Evolutionary conservation across 2,329 filamentous ascomycete genomes (phyloP).

Genomic region (Scorias spongiosa): DNA sequence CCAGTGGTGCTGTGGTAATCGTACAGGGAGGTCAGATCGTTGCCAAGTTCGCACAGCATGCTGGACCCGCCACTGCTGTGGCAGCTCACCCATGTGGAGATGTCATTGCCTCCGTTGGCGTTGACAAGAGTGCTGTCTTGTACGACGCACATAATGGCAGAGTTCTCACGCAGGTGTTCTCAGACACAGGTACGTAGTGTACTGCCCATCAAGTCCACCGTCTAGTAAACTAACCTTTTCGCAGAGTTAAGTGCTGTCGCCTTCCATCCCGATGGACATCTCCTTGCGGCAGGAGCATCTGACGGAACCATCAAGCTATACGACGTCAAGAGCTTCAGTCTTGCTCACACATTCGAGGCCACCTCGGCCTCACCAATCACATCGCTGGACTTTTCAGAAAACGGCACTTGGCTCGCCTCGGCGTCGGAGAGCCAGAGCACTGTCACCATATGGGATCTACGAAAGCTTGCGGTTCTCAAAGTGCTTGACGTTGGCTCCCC

Average conservation of each 20-base stretch:
- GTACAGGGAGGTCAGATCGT: constrained; percentile 57
- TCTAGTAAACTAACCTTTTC: constrained; percentile 14
- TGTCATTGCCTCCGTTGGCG: constrained; percentile 72
- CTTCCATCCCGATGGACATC: constrained; percentile 94
- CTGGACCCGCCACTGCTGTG: constrained; percentile 62
- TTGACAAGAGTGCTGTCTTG: constrained; percentile 83
- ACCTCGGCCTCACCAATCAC: constrained; percentile 45
- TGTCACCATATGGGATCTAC: constrained; percentile 79
- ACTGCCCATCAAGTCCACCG: neutral
- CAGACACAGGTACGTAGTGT: constrained; percentile 53
- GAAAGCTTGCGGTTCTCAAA: constrained; percentile 70
- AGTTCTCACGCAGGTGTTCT: constrained; percentile 63
- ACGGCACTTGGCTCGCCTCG: constrained; percentile 88
- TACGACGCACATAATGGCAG: constrained; percentile 61
- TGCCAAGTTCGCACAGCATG: constrained; percentile 62
- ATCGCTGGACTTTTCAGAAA: constrained; percentile 78
- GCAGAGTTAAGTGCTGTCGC: constrained; percentile 58
- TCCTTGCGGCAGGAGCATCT: constrained; percentile 70
- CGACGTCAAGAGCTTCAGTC: constrained; percentile 64
- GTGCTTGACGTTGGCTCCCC: constrained; percentile 69
- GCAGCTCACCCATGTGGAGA: constrained; percentile 70
- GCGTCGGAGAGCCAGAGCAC: constrained; percentile 61
- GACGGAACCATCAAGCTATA: constrained; percentile 77
- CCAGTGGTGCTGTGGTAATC: constrained; percentile 64
- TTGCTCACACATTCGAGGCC: constrained; percentile 54